Evolutionary conservation across 441 rosid species (phyloP), one percentile per base, ranked within the genome.

Genomic region (Syzygium malaccense): DNA sequence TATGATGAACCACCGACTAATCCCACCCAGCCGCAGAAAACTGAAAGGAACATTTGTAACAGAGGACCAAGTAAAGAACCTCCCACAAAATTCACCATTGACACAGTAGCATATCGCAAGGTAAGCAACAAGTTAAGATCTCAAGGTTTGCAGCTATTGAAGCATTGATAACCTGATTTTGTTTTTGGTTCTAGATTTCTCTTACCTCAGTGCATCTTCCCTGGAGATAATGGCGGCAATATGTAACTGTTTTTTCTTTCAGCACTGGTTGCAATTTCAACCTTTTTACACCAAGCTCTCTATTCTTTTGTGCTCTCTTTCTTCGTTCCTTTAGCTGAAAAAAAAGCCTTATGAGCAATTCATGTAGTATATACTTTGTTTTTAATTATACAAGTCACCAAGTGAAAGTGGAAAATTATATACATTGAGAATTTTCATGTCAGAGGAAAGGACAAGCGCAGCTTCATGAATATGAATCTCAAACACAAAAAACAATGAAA

Each of bases 161-260:
- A 71, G 86, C 51, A 1, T 33, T 30, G 48, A 55, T 54, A 85
- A 85, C n/a, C 48, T 0, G 2, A 32, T 41, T n/a, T 51, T 9
- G 68, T 55, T 85, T 48, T 20, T 15, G 60, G 45, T n/a, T 14
- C 30, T 1, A 41, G 51, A 85, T 55, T 85, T 55, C 49, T 33
- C 57, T 55, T 49, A 97, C 99, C 98, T 96, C 96, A 15, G 92
- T 90, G 90, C 98, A 97, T 93, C 96, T 94, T 64, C 99, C 98
- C 79, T 89, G 91, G 88, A 95, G 92, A 92, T 92, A 96, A 89
- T 96, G 99, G 85, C 94, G 97, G 89, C 99, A 97, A 92, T 89
- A 88, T 25, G 85, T 86, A 56, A 95, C 91, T 84, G 95, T 87
- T 90, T 94, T 94, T 45, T 95, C 96, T 89, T 91, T 95, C 89